phyloP scores from a whole-genome alignment of 2,329 filamentous ascomycete species.

The Aspergillus udagawae region DNA sequence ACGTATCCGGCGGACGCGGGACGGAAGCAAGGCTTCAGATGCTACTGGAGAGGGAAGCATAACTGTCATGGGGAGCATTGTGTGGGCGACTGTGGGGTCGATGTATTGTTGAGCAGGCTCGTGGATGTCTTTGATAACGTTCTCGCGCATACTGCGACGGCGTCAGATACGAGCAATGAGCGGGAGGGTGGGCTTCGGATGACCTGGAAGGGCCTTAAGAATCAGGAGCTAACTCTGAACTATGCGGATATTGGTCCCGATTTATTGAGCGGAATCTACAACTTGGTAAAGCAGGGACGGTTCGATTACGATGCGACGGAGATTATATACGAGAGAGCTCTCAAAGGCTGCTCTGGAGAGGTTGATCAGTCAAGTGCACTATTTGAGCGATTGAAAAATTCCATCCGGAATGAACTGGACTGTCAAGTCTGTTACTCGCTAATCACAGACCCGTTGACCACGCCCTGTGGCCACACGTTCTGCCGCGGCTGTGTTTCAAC shows the following conservation, averaged over 20 bases:
- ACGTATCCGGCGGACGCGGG: constrained; percentile 70
- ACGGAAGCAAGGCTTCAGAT: constrained; percentile 67
- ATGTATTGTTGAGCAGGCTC: constrained; percentile 73
- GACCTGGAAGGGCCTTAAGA: constrained; percentile 5
- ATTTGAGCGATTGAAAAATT: constrained; percentile 58
- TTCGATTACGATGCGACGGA: constrained; percentile 54
- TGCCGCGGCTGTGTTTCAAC: constrained; percentile 75
- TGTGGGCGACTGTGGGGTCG: constrained; percentile 68
- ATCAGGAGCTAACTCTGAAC: constrained; percentile 50
- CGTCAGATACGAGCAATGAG: background rate
- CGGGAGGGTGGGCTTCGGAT: constrained; percentile 27
- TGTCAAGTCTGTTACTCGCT: constrained; percentile 85
- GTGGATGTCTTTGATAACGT: constrained; percentile 53
- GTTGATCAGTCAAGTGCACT: constrained; percentile 45
- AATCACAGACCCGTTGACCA: constrained; percentile 78
- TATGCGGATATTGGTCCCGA: constrained; percentile 10
- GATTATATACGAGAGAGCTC: constrained; percentile 43
- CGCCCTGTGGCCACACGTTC: constrained; percentile 83
- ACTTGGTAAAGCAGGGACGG: constrained; percentile 59
- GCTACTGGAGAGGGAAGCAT: constrained; percentile 50
- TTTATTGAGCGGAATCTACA: constrained; percentile 61
- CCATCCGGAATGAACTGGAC: constrained; percentile 67
- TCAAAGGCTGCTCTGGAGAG: background rate
- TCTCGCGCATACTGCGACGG: constrained; percentile 10
- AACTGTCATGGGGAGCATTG: constrained; percentile 70